Base-by-base conservation (phyloP, 306 rosid genomes). In the Inga oerstediana region DNA sequence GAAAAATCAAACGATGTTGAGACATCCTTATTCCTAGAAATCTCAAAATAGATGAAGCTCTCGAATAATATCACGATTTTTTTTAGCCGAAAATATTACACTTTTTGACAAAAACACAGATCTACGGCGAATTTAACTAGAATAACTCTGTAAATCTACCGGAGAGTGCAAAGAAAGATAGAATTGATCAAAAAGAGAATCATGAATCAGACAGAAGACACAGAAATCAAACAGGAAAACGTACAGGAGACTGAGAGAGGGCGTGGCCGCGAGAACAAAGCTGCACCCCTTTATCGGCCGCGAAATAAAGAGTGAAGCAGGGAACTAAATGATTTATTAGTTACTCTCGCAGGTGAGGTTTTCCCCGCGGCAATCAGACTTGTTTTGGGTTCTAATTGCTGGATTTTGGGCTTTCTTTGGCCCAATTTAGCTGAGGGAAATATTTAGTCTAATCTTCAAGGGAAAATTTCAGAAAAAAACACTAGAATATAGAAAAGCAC, bases 251-350 rank as follows among this genome's bases (percentile, higher is more conserved):
- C 2, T 16, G 71, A 19, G 75, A 52, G 79, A 24, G 75, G 71
- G 74, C 43, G 56, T 2, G 74, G 81, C 83, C 79, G 85, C 88
- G 49, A 80, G 7, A 66, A 37, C 19, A 48, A 12, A 39, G 62
- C 7, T 14, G 82, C 80, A 12, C 45, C 81, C 64, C 17, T 58
- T 54, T 6, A 1, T 10, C 77, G 37, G 62, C 37, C 56, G 51
- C 27, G 6, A 22, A 16, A 9, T 2, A 24, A 44, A 3, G 10
- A 2, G 32, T 1, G 16, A 0, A 44, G 52, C 4, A 4, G 5
- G 11, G 64, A 69, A 67, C 20, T 5, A 22, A 27, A 56, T 70
- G 2, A 8, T 69, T 16, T 19, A 39, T 39, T 39, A 39, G 41
- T 39, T 19, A 19, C 35, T 39, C 32, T 62, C 8, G 2, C 30